phyloP scores from a whole-genome alignment of 352 stramenopile genomes.

The Globisporangium viniferum region DNA sequence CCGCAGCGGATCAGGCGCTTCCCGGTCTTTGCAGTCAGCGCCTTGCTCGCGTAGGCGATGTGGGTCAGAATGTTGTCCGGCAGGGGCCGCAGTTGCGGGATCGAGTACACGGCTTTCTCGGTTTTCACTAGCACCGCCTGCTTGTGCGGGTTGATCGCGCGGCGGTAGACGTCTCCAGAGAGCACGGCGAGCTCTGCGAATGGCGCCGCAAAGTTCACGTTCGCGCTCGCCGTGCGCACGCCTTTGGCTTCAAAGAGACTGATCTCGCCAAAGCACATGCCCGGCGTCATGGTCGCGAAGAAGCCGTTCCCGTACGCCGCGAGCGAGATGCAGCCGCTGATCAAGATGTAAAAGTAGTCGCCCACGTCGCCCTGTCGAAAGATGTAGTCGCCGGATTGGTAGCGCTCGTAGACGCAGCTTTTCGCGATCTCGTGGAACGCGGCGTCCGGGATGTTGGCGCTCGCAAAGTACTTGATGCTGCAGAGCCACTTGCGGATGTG shows the following conservation, averaged over 20 bases:
- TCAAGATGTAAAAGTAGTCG: constrained; percentile 71
- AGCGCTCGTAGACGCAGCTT: constrained; percentile 37
- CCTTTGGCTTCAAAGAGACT: constrained; percentile 54
- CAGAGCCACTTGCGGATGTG: constrained; percentile 65
- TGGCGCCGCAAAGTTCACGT: constrained; percentile 50
- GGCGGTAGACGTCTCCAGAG: constrained; percentile 59
- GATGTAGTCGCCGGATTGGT: constrained; percentile 50
- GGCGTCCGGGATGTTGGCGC: constrained; percentile 44
- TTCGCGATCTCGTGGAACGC: constrained; percentile 54
- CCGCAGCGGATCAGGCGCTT: constrained; percentile 44
- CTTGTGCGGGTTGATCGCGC: constrained; percentile 71
- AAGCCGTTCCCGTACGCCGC: constrained; percentile 64
- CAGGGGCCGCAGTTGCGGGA: constrained; percentile 43
- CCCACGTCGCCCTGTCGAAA: constrained; percentile 70
- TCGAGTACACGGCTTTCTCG: constrained; percentile 47
- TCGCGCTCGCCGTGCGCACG: constrained; percentile 55
- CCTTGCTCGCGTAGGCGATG: constrained; percentile 61
- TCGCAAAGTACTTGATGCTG: constrained; percentile 66
- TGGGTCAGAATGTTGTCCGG: constrained; percentile 54
- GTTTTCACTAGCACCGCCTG: constrained; percentile 55
- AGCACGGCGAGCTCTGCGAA: constrained; percentile 55
- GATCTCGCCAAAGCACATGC: constrained; percentile 70
- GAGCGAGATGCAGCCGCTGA: constrained; percentile 59
- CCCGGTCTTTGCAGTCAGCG: constrained; percentile 36
- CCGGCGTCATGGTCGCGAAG: constrained; percentile 64